A percentile compares a stretch with the other conserved stretches of the same genome.
Conservation (phyloP, 306 rosid genomes). For the Canavalia gladiata region DNA sequence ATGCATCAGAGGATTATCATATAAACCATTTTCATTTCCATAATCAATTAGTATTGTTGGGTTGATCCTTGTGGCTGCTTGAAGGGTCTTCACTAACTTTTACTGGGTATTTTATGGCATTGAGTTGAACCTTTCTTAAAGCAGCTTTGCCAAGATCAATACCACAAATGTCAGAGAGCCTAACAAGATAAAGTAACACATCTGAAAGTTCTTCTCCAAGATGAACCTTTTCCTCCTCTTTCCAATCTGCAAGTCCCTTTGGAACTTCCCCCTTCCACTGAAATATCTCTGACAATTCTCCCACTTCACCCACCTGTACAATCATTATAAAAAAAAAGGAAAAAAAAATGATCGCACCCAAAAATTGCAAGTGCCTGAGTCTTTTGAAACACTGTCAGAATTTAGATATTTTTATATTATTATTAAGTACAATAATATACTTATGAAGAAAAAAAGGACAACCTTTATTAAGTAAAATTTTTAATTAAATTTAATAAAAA, state of each 20-base stretch:
- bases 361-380: background rate
- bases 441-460: no score
- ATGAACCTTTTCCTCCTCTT: slow-evolving; percentile 82
- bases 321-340: background rate
- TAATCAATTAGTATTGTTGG: background rate
- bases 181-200: slow-evolving; percentile 85
- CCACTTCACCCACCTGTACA: slow-evolving; percentile 88
- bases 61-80: background rate
- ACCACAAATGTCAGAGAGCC: slow-evolving; percentile 90
- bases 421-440: no score
- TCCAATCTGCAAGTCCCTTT: slow-evolving; percentile 84
- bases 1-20: background rate
- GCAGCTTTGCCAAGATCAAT: slow-evolving; percentile 94
- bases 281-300: slow-evolving; percentile 91
- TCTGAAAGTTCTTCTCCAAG: slow-evolving; percentile 95
- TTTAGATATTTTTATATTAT: no score
- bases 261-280: slow-evolving; percentile 96
- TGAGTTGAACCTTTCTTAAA: slow-evolving; percentile 74
- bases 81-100: slow-evolving; percentile 4
- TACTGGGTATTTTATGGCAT: slow-evolving; percentile 82
- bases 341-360: background rate
- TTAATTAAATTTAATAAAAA: no score
- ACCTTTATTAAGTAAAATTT: no score
- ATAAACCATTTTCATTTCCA: background rate
- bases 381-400: background rate